Evolutionary conservation across 2,329 filamentous ascomycete species (phyloP), one percentile per base, ranked within the genome.

Genomic region (Talaromyces funiculosus): DNA sequence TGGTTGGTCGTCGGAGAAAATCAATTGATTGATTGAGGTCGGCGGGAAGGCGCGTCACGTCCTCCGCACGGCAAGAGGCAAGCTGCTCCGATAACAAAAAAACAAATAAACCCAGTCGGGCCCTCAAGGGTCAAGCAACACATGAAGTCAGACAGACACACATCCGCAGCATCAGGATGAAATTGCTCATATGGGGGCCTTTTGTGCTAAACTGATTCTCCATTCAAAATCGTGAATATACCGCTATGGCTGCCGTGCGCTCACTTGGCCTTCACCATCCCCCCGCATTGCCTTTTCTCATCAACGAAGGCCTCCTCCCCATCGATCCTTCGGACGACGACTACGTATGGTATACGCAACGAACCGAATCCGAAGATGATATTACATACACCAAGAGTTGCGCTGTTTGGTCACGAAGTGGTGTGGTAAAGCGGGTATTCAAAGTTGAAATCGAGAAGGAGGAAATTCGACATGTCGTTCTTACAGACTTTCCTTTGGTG

Each of bases 181-280:
- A 40, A 56, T 35, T 38, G n/a, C 20, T 38, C 51, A 29, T 57
- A 59, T 62, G 55, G 43, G 54, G 53, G 42, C 29, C 40, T 26
- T 24, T 35, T 8, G 26, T 26, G 14, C 49, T 22, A 29, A 58
- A 22, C 42, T 59, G 31, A 56, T 56, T 31, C 33, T n/a, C 9
- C 29, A 33, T 22, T 16, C 31, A 20, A 35, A 33, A 33, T 54
- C 45, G 18, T 24, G 51, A 18, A 38, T 29, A 53, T 31, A 38
- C 65, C 66, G 75, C 68, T 69, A 99, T 99, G 95, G 93, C 93
- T 67, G 87, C 89, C 72, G 86, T 97, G 77, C 90, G 86, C 75
- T 97, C 93, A 65, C 84, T 97, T 70, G 94, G 94, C 74, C 82
- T 96, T 71, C 93, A 97, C 80, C 87, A 89, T 78, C 92, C 95